Percentiles rank a stretch among this genome's conserved stretches.
phyloP scores from a whole-genome alignment of 495 filamentous ascomycete species.

The Talaromyces trachyspermus region DNA sequence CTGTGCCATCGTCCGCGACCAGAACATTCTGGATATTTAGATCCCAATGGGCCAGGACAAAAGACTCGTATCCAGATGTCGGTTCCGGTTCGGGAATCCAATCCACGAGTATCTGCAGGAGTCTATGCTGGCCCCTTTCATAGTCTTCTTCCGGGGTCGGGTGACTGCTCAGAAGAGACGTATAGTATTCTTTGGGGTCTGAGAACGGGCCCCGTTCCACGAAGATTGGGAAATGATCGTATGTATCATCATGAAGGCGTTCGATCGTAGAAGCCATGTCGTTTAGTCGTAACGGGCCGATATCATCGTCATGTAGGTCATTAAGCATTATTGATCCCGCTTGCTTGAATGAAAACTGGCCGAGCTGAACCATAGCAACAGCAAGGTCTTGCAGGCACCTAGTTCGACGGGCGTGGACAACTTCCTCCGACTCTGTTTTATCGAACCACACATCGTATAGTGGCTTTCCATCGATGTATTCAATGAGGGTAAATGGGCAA shows the following conservation, averaged over 20 bases:
- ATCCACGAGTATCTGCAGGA: conserved; percentile 16
- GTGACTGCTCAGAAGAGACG: conserved; percentile 13
- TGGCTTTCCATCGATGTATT: conserved; percentile 15
- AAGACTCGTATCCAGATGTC: conserved; percentile 9
- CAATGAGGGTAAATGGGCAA: conserved; percentile 19
- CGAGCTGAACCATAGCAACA: conserved; percentile 23
- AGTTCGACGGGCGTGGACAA: conserved; percentile 11
- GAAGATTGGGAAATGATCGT: conserved; percentile 13
- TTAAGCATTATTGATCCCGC: conserved; percentile 17
- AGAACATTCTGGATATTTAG: conserved; percentile 31
- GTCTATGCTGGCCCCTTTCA: conserved; percentile 13
- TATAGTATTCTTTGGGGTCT: conserved; percentile 16
- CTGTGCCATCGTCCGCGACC: conserved; percentile 26
- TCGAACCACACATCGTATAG: conserved; percentile 19
- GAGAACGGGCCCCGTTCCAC: conserved; percentile 8
- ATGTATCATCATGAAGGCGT: conserved; percentile 12
- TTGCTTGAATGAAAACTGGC: conserved; percentile 15
- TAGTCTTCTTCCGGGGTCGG: conserved; percentile 1
- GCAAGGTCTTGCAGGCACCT: conserved; percentile 20
- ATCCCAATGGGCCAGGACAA: conserved; percentile 31
- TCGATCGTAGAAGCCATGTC: conserved; percentile 16
- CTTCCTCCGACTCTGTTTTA: not conserved
- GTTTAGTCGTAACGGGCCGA: conserved; percentile 10
- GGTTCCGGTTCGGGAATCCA: conserved; percentile 12
- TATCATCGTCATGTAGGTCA: conserved; percentile 9